Percentiles rank a stretch among this genome's conserved stretches.
Conservation (phyloP, 352 stramenopile genomes). For the Peronospora farinosa region DNA sequence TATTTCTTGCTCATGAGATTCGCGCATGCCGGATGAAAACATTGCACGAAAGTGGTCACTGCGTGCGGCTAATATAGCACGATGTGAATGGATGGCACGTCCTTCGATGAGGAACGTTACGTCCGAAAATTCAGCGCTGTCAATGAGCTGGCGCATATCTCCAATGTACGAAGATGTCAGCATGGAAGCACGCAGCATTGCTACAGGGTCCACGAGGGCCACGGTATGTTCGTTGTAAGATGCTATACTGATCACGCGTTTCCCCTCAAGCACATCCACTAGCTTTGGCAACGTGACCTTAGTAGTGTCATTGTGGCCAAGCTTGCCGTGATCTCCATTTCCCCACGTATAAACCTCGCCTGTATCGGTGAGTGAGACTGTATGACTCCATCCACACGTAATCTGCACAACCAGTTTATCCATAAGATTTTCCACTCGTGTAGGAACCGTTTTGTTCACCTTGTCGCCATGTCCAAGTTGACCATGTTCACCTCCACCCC, state of each 20-base stretch:
- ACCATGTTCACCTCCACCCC: slow-evolving; percentile 88
- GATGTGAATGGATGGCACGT: slow-evolving; percentile 75
- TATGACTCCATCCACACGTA: slow-evolving; percentile 95
- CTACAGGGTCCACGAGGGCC: slow-evolving; percentile 83
- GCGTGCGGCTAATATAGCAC: slow-evolving; percentile 89
- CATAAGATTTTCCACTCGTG: slow-evolving; percentile 85
- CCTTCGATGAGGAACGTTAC: slow-evolving; percentile 86
- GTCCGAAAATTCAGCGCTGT: slow-evolving; percentile 86
- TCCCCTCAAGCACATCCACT: slow-evolving; percentile 87
- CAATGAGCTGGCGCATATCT: slow-evolving; percentile 91
- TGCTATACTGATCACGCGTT: slow-evolving; percentile 92
- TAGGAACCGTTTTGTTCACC: slow-evolving; percentile 92
- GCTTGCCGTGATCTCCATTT: slow-evolving; percentile 90
- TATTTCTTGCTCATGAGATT: slow-evolving; percentile 84
- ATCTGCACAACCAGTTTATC: slow-evolving; percentile 90
- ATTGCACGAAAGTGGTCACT: slow-evolving; percentile 93
- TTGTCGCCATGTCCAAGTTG: slow-evolving; percentile 96
- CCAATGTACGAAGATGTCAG: slow-evolving; percentile 79
- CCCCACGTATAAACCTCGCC: slow-evolving; percentile 93
- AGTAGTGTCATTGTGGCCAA: slow-evolving; percentile 91
- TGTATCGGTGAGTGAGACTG: slow-evolving; percentile 88
- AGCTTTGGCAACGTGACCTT: slow-evolving; percentile 92
- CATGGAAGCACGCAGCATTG: slow-evolving; percentile 65
- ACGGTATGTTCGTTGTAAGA: slow-evolving; percentile 98
- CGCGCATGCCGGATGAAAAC: slow-evolving; percentile 93